Evolutionary conservation across 495 filamentous ascomycete genomes (phyloP), one percentile per base, ranked within the genome.

Genomic region (Coniosporium apollinis): DNA sequence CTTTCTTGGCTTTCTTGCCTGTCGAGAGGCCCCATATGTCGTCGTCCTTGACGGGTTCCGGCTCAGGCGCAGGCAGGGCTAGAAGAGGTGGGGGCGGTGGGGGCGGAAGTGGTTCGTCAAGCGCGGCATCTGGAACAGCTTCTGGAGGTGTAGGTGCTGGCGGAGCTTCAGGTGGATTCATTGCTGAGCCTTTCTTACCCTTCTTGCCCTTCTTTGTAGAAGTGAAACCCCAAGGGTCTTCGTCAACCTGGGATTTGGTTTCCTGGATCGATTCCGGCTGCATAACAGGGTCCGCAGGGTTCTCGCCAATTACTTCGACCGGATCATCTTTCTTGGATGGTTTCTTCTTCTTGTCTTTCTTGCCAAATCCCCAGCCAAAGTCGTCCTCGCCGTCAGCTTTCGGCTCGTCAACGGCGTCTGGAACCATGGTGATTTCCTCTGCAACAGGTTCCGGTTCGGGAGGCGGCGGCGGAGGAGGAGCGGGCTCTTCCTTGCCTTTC

Each of bases 341-440:
- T 42, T 62, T 62, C 41, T 54, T 54, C 43, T 61, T 62, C 41
- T 54, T 54, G 30, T 47, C 48, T 36, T 60, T 62, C 37, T 53
- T 56, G n/a, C 50, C 43, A 10, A 52, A 43, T 3, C 38, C 43
- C 46, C 44, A 46, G 24, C 40, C 52, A 10, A 38, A 33, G 13
- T 52, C 48, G 22, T 51, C 51, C 22, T 52, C 55, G 16, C 35
- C 47, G 20, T 45, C 39, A 13, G 45, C 42, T 21, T 43, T 47
- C 1, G 55, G 53, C 39, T 59, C 55, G 17, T 55, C 49, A 5
- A 59, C 43, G 22, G 37, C 47, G 22, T 48, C 54, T 4, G 51
- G 48, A 3, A 30, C 33, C 40, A 48, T 41, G 17, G 42, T 41
- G 14, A 39, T 22, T 14, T 56, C 43, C 16, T 49, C 45, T 7